Evolutionary conservation across 192 early-diverging fungal genomes (phyloP).

Genomic region (Spinellus fusiger): DNA sequence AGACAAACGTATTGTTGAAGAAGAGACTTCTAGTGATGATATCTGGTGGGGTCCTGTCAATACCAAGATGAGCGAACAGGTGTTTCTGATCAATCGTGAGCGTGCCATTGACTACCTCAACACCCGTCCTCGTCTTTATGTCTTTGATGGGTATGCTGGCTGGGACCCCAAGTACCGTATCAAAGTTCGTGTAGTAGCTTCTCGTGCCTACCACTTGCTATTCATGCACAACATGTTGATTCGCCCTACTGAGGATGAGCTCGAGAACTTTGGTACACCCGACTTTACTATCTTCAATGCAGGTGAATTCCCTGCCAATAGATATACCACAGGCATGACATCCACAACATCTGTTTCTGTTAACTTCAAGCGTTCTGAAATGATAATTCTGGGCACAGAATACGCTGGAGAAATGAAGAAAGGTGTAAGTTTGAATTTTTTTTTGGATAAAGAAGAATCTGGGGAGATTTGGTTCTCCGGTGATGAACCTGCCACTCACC

Average conservation of each 20-base stretch:
- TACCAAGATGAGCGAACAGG: constrained; percentile 74
- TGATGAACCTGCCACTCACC: neutral
- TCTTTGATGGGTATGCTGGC: constrained; percentile 96
- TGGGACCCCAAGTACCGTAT: constrained; percentile 98
- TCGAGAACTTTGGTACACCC: constrained; percentile 89
- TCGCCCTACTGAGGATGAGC: constrained; percentile 84
- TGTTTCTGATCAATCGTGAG: constrained; percentile 93
- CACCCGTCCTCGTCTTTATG: constrained; percentile 85
- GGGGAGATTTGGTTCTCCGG: neutral
- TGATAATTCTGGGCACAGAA: constrained; percentile 96
- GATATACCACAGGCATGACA: constrained; percentile 93
- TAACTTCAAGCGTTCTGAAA: constrained; percentile 89
- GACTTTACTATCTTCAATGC: constrained; percentile 98
- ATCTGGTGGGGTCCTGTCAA: constrained; percentile 99
- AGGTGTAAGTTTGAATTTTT: constrained; percentile 55
- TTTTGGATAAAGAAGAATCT: neutral
- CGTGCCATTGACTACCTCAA: constrained; percentile 94
- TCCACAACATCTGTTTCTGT: constrained; percentile 87
- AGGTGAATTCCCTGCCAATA: constrained; percentile 88
- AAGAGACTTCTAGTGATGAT: constrained; percentile 71
- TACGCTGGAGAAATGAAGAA: constrained; percentile 99
- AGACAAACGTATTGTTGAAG: constrained; percentile 98
- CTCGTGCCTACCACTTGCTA: constrained; percentile 91
- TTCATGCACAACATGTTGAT: constrained; percentile 99
- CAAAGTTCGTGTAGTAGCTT: constrained; percentile 92